These are phyloP conservation scores for Actinomucor elegans DNA, from an alignment of 371 early-diverging fungal genomes.

Conservation along the genomic window DNA sequence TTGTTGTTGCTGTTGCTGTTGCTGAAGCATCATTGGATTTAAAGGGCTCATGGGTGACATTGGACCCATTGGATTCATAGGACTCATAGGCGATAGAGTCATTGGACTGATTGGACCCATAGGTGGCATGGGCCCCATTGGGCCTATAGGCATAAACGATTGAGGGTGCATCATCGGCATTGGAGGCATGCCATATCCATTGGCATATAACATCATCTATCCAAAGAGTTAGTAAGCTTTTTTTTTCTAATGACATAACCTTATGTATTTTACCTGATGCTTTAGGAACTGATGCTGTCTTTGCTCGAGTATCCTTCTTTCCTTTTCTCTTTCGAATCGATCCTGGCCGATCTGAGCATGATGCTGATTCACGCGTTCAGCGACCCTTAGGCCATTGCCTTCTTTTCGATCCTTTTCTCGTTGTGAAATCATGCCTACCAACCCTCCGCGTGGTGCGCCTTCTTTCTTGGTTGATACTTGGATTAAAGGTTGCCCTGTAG, in stretches of 20 bases:
- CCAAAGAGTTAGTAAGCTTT: neutral
- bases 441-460: slow-evolving; percentile 39
- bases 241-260: neutral
- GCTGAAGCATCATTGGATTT: slow-evolving; percentile 7
- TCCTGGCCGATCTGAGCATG: slow-evolving; percentile 27
- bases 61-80: slow-evolving; percentile 8
- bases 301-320: slow-evolving; percentile 46
- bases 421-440: slow-evolving; percentile 51
- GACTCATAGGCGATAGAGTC: slow-evolving; percentile 4
- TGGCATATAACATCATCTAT: slow-evolving; percentile 48
- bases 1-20: slow-evolving; percentile 3
- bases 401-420: slow-evolving; percentile 45
- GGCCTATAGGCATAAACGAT: slow-evolving; percentile 22
- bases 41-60: slow-evolving; percentile 7
- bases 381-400: slow-evolving; percentile 34
- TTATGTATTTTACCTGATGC: slow-evolving; percentile 37
- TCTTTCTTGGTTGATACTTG: slow-evolving; percentile 43
- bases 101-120: slow-evolving; percentile 14
- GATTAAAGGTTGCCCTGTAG: slow-evolving; percentile 51
- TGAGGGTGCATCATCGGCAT: slow-evolving; percentile 30
- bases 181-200: slow-evolving; percentile 27
- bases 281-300: slow-evolving; percentile 48
- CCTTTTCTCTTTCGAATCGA: slow-evolving; percentile 45
- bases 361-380: slow-evolving; percentile 40
- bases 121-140: slow-evolving; percentile 21